Percentiles rank a stretch among this genome's conserved stretches.
These are phyloP conservation scores for Syncephalastrum racemosum DNA, from an alignment of 371 early-diverging fungal genomes.

Conservation along the genomic window DNA sequence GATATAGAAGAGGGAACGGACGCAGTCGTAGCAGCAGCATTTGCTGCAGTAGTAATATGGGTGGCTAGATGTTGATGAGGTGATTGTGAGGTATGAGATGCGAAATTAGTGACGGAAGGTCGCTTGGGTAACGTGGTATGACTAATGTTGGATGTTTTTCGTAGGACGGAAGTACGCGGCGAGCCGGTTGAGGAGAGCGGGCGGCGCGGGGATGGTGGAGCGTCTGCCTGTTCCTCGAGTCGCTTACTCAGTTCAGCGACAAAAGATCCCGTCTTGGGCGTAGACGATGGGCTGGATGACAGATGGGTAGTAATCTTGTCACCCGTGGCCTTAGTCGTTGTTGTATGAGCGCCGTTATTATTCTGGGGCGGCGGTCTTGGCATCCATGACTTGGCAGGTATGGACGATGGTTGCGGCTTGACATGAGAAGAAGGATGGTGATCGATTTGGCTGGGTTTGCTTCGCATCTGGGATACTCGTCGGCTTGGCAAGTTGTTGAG, in stretches of 20 bases:
- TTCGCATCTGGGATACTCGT: too few species aligned
- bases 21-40: not conserved
- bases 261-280: slow-evolving; percentile 31
- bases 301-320: too few species aligned
- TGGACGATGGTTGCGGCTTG: slow-evolving; percentile 8
- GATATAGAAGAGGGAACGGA: slow-evolving; percentile 8
- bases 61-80: not conserved
- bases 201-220: not conserved
- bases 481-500: too few species aligned
- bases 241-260: slow-evolving; percentile 35
- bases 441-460: not conserved
- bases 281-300: slow-evolving; percentile 4
- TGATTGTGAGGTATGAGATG: not conserved
- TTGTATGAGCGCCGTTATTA: slow-evolving; percentile 6
- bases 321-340: not conserved
- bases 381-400: slow-evolving; percentile 11
- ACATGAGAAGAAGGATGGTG: not conserved
- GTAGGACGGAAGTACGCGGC: slow-evolving; percentile 11
- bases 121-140: not conserved
- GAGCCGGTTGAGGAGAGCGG: not conserved
- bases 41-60: not conserved
- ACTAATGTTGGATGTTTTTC: slow-evolving; percentile 4
- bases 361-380: slow-evolving; percentile 10
- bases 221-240: slow-evolving; percentile 20
- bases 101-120: slow-evolving; percentile 5